These are phyloP conservation scores for Phytopythium sindhum DNA, from an alignment of 352 stramenopile species.

Conservation along the genomic window DNA sequence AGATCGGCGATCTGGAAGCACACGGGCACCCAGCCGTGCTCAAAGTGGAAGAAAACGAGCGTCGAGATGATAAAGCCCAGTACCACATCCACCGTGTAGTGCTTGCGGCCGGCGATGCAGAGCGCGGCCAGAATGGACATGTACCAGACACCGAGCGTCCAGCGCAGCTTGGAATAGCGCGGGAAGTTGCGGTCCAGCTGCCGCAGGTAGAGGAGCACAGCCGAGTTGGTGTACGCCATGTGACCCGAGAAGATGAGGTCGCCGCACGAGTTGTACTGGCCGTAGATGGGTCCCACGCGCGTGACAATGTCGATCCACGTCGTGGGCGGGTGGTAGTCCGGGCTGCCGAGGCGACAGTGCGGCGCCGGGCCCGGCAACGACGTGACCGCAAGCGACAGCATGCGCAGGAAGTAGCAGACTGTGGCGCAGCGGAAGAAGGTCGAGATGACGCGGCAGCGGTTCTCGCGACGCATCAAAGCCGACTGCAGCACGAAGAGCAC, in stretches of 20 bases:
- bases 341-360: slow-evolving; percentile 48
- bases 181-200: slow-evolving; percentile 53
- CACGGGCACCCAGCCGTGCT: slow-evolving; percentile 63
- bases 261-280: slow-evolving; percentile 73
- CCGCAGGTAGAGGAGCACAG: slow-evolving; percentile 64
- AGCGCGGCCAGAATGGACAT: slow-evolving; percentile 44
- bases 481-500: slow-evolving; percentile 58
- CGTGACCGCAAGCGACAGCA: slow-evolving; percentile 62
- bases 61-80: slow-evolving; percentile 60
- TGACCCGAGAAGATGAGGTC: slow-evolving; percentile 79
- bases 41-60: slow-evolving; percentile 78
- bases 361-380: slow-evolving; percentile 66
- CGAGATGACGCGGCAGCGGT: slow-evolving; percentile 45
- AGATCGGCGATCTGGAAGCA: slow-evolving; percentile 38
- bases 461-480: slow-evolving; percentile 42
- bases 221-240: slow-evolving; percentile 69
- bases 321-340: slow-evolving; percentile 54
- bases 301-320: slow-evolving; percentile 77
- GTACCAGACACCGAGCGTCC: slow-evolving; percentile 50
- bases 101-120: slow-evolving; percentile 64
- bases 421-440: slow-evolving; percentile 69
- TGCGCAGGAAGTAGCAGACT: slow-evolving; percentile 69
- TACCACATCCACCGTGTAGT: slow-evolving; percentile 80
- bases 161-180: slow-evolving; percentile 45
- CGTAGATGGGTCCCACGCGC: slow-evolving; percentile 64